phyloP scores from a whole-genome alignment of 805 yeast genomes.

The Kodamaea fukazawae region DNA sequence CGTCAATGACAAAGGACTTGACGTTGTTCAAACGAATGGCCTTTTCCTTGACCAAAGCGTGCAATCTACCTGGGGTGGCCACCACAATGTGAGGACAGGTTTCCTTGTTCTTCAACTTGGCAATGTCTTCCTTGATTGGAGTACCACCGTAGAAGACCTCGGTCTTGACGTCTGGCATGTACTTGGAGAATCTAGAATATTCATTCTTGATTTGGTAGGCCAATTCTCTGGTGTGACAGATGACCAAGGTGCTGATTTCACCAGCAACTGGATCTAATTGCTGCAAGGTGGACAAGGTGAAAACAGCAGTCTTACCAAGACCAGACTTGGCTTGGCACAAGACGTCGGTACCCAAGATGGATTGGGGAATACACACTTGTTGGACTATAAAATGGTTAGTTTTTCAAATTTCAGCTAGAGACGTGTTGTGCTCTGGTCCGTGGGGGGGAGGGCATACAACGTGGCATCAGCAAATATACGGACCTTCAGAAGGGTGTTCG shows the following conservation, averaged over 20 bases:
- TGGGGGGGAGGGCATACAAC: not conserved
- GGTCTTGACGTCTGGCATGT: constrained; percentile 96
- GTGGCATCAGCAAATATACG: constrained; percentile 36
- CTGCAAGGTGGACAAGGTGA: constrained; percentile 92
- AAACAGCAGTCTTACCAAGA: constrained; percentile 98
- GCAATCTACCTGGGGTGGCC: constrained; percentile 97
- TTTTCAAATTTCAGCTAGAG: too few relatives aligned
- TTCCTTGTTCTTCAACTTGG: constrained; percentile 84
- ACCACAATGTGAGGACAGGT: constrained; percentile 95
- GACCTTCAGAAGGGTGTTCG: constrained; percentile 99
- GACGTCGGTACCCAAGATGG: constrained; percentile 96
- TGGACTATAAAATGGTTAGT: constrained; percentile 62
- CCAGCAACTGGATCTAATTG: constrained; percentile 97
- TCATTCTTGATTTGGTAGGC: constrained; percentile 98
- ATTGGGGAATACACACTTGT: constrained; percentile 97
- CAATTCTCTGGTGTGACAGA: constrained; percentile 97
- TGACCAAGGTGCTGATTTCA: constrained; percentile 89
- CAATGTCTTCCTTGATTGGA: constrained; percentile 79
- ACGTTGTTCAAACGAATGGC: constrained; percentile 80
- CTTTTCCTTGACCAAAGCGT: constrained; percentile 91
- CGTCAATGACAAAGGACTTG: constrained; percentile 94
- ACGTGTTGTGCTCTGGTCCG: too few relatives aligned
- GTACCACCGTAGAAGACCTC: constrained; percentile 98
- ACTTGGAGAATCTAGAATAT: constrained; percentile 95
- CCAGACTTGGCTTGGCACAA: constrained; percentile 99